Evolutionary conservation across 1,284 basidiomycete species (phyloP).

Genomic region (Rhodotorula sp.): DNA sequence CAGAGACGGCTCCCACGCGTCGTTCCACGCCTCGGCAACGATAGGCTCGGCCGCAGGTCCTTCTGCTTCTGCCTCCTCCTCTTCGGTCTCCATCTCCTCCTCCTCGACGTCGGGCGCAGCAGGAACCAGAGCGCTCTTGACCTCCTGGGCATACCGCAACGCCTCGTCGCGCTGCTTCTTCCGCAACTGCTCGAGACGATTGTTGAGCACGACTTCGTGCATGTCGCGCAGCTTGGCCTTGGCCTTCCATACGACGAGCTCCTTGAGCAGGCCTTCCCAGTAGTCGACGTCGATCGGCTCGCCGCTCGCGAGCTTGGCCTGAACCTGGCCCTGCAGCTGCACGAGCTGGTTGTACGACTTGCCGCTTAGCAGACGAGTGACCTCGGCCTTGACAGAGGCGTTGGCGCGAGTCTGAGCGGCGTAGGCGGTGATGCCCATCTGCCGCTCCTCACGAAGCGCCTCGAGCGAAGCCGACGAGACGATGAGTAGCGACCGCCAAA

Average conservation of each 20-base stretch:
- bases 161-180: constrained; percentile 95
- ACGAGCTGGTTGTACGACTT: constrained; percentile 81
- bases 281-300: constrained; percentile 97
- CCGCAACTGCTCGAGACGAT: constrained; percentile 90
- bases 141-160: constrained; percentile 82
- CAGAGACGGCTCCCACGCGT: constrained; percentile 74
- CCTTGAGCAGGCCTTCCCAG: constrained; percentile 90
- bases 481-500: constrained; percentile 99
- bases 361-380: constrained; percentile 67
- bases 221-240: constrained; percentile 90
- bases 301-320: constrained; percentile 80
- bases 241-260: constrained; percentile 96
- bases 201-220: constrained; percentile 93
- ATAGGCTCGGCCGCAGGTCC: not conserved
- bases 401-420: constrained; percentile 52
- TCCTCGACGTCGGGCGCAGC: constrained; percentile 45
- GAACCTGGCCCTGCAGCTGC: constrained; percentile 78
- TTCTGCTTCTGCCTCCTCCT: constrained; percentile 43
- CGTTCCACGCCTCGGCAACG: constrained; percentile 66
- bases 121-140: constrained; percentile 67
- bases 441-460: constrained; percentile 60
- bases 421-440: constrained; percentile 54
- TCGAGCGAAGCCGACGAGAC: constrained; percentile 92
- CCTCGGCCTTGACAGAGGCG: constrained; percentile 75
- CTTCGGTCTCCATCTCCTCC: constrained; percentile 55